A percentile compares a stretch with the other conserved stretches of the same genome.
Evolutionary conservation across 352 stramenopile species (phyloP).

Genomic region (Thraustotheca clavata): DNA sequence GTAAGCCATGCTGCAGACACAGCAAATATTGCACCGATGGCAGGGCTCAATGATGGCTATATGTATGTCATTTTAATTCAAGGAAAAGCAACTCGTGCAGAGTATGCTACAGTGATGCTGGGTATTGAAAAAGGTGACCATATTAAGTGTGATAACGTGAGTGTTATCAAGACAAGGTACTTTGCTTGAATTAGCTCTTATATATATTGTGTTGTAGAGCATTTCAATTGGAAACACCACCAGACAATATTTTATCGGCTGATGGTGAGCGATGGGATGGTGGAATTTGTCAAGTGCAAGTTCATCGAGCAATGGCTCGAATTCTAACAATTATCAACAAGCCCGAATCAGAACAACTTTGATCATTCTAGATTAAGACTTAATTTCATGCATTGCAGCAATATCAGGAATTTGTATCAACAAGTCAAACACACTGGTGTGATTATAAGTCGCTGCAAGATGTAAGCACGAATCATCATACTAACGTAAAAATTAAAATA

Average conservation of each 20-base stretch:
- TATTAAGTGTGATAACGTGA: constrained; percentile 30
- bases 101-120: constrained; percentile 37
- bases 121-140: constrained; percentile 45
- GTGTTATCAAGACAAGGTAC: constrained; percentile 40
- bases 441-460: no score
- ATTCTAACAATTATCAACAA: constrained; percentile 10
- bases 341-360: neutral
- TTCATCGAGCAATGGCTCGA: constrained; percentile 36
- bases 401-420: no score
- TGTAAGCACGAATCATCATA: no score
- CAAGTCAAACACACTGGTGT: no score
- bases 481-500: no score
- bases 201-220: constrained; percentile 26
- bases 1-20: constrained; percentile 39
- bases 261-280: constrained; percentile 50
- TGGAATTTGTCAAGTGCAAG: constrained; percentile 35
- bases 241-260: constrained; percentile 39
- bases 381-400: no score
- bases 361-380: no score
- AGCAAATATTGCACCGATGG: constrained; percentile 33
- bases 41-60: constrained; percentile 45
- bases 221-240: constrained; percentile 33
- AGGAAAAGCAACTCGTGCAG: constrained; percentile 1
- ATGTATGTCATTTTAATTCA: constrained; percentile 26
- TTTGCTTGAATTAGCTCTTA: neutral